Evolutionary conservation across 306 rosid genomes (phyloP), one percentile per base, ranked within the genome.

Genomic region (Citrullus amarus): DNA sequence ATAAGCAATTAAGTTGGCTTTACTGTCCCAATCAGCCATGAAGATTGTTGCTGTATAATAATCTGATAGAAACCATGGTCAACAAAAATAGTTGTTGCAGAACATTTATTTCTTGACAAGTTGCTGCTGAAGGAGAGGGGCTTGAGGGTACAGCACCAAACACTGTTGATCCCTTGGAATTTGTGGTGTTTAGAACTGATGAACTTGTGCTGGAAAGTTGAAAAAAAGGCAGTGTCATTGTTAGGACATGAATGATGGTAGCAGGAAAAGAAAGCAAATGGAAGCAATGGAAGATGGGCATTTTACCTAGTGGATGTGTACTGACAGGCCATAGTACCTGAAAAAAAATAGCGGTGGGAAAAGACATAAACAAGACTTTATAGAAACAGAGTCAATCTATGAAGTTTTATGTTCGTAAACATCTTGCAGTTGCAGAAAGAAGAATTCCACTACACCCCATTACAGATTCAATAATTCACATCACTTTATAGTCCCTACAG

Each of bases 141-240:
- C 48, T 79, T 54, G 81, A 65, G 16, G 81, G 81, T 20, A 79
- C 81, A 30, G 76, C 81, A 7, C 81, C 81, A 48, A 63, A 79
- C 38, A 79, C 81, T 51, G 66, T 67, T 11, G 81, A 79, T 2
- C 81, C 81, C 39, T 48, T 79, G 8, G 75, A 79, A 39, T 67
- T 67, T 20, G 77, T 79, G 44, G 77, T 79, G 76, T 79, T 67
- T 13, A 79, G 57, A 36, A 79, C 34, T 38, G 68, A 66, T 67
- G 81, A 79, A 25, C 68, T 79, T 68, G 81, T 79, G 66, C 77
- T 79, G 76, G 10, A 48, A 44, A 79, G 43, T 79, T 39, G 17
- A 8, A 66, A 32, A 18, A 32, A 74, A 34, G 28, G 30, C 11
- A 53, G 78, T 36, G 25, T 15, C 25, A 50, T 15, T 72, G 77